phyloP scores from a whole-genome alignment of 2,329 filamentous ascomycete species.

The Alternaria consortialis region DNA sequence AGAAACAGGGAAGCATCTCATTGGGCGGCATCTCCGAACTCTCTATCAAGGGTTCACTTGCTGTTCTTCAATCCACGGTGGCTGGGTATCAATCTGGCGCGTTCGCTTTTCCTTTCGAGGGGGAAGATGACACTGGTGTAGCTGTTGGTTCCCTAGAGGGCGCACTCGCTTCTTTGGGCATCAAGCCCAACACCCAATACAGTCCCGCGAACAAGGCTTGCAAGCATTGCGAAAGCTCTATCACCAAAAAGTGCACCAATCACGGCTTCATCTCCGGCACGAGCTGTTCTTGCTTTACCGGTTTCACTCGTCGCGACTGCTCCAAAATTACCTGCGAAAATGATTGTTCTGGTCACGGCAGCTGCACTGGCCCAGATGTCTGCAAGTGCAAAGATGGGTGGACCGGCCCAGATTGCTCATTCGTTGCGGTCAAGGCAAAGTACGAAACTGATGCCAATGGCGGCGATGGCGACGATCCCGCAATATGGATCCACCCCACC shows the following conservation, averaged over 20 bases:
- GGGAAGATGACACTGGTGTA: conserved; percentile 33
- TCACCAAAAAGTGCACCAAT: conserved; percentile 32
- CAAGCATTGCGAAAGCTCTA: conserved; percentile 22
- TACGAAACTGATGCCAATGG: conserved; percentile 47
- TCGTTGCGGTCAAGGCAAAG: conserved; percentile 39
- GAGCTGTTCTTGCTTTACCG: conserved; percentile 37
- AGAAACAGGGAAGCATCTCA: conserved; percentile 24
- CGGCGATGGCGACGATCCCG: conserved; percentile 45
- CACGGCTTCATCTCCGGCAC: conserved; percentile 25
- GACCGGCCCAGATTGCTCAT: conserved; percentile 42
- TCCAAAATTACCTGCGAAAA: conserved; percentile 31
- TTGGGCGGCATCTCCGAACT: conserved; percentile 37
- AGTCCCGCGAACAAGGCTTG: conserved; percentile 29
- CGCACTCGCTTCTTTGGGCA: conserved; percentile 24
- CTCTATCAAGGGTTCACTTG: conserved; percentile 38
- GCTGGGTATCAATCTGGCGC: conserved; percentile 24
- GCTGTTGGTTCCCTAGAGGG: conserved; percentile 32
- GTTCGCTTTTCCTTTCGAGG: conserved; percentile 41
- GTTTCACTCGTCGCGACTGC: conserved; percentile 37
- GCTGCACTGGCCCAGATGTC: conserved; percentile 36
- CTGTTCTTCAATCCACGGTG: conserved; percentile 31
- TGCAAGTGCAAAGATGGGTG: conserved; percentile 39
- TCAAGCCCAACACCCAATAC: conserved; percentile 32
- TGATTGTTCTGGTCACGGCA: conserved; percentile 39
- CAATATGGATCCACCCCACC: conserved; percentile 43